A percentile compares a stretch with the other conserved stretches of the same genome.
Conservation (phyloP, 2,329 filamentous ascomycete genomes). For the Arthrinium puccinioides region DNA sequence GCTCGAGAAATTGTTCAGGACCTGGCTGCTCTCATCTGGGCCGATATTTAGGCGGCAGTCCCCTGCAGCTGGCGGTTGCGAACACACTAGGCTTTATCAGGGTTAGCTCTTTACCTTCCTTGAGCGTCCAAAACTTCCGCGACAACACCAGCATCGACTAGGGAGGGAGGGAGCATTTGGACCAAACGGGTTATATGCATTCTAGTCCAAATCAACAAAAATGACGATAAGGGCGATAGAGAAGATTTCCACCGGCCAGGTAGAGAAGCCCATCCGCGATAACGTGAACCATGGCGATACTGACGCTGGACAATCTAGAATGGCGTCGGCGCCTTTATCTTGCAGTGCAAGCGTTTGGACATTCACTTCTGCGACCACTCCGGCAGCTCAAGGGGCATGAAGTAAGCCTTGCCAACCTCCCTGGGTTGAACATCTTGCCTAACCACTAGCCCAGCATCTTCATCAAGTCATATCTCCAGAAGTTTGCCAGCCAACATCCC, state of each 20-base stretch:
- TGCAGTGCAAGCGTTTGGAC: slow-evolving; percentile 93
- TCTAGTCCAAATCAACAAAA: slow-evolving; percentile 29
- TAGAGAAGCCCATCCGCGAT: slow-evolving; percentile 21
- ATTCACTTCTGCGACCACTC: slow-evolving; percentile 97
- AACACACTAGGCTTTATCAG: neutral
- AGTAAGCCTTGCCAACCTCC: slow-evolving; percentile 45
- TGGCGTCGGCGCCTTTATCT: slow-evolving; percentile 91
- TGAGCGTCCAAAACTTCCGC: slow-evolving; percentile 9
- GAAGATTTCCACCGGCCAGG: slow-evolving; percentile 45
- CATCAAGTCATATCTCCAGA: slow-evolving; percentile 66
- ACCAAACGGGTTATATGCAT: too few relatives aligned
- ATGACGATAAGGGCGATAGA: slow-evolving; percentile 51
- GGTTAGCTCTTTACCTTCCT: neutral
- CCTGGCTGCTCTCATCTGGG: too few relatives aligned
- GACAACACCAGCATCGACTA: slow-evolving; percentile 4
- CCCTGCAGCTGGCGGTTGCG: neutral
- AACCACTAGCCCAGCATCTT: slow-evolving; percentile 52
- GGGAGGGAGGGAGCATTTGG: neutral
- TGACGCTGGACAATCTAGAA: slow-evolving; percentile 53
- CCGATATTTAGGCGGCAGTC: slow-evolving; percentile 2
- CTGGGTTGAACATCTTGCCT: neutral
- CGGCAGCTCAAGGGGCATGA: slow-evolving; percentile 91
- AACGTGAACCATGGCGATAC: slow-evolving; percentile 3
- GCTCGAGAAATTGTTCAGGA: too few relatives aligned
- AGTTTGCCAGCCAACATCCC: slow-evolving; percentile 76